These are phyloP conservation scores for Trichoderma citrinoviride DNA, from an alignment of 2,329 filamentous ascomycete species.

Conservation along the genomic window DNA sequence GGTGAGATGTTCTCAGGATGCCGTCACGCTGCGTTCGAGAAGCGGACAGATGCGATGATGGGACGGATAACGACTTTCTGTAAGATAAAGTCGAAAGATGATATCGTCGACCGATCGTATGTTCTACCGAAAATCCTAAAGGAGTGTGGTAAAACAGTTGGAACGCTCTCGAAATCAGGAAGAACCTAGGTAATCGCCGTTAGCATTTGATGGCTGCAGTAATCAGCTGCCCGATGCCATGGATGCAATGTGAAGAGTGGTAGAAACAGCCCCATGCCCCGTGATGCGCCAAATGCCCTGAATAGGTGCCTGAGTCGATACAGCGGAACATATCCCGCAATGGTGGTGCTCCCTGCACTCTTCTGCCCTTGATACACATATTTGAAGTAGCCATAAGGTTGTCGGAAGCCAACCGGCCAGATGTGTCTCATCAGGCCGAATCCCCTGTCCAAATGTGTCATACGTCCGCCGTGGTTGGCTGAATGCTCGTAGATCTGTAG, in stretches of 20 bases:
- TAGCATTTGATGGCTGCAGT: conserved; percentile 24
- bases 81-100: conserved; percentile 30
- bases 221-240: background rate
- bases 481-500: background rate
- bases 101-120: conserved; percentile 33
- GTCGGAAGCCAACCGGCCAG: too few relatives aligned
- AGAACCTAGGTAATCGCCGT: conserved; percentile 37
- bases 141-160: conserved; percentile 41
- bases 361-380: background rate
- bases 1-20: conserved; percentile 39
- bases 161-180: conserved; percentile 43
- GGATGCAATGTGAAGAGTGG: background rate
- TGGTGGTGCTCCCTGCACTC: background rate
- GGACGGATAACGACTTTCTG: conserved; percentile 24
- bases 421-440: background rate
- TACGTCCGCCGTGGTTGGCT: background rate
- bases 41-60: conserved; percentile 25
- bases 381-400: background rate
- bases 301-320: background rate
- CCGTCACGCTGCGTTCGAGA: conserved; percentile 40
- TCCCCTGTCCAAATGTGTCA: background rate
- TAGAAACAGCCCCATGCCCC: background rate
- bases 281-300: background rate
- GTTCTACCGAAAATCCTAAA: conserved; percentile 42
- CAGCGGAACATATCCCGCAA: background rate